Evolutionary conservation across 140 eudicot genomes (phyloP).

Genomic region (Ambrosia hybrid): DNA sequence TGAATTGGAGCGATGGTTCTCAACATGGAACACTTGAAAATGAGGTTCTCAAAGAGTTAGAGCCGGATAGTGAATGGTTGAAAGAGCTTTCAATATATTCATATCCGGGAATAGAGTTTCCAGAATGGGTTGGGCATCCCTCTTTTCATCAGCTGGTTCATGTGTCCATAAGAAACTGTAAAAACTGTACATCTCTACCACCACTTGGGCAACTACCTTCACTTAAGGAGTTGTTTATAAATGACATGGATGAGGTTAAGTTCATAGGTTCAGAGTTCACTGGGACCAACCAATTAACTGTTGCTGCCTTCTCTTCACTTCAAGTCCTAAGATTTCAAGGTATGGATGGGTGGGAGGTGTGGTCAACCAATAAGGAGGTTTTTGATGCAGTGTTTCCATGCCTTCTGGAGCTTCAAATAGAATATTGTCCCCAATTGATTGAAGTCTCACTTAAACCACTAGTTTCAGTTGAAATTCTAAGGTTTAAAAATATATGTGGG

Average conservation of each 20-base stretch:
- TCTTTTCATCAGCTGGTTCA: not conserved
- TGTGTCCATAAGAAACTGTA: not conserved
- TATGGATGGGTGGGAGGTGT: too few relatives aligned
- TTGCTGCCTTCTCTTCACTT: not conserved
- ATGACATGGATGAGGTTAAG: not conserved
- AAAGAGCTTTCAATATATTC: not conserved
- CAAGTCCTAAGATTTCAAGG: too few relatives aligned
- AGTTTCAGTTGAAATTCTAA: too few relatives aligned
- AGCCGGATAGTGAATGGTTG: not conserved
- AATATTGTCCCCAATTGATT: too few relatives aligned
- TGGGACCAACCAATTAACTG: not conserved
- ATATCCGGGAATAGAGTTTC: not conserved
- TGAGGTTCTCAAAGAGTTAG: not conserved
- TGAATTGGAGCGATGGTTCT: not conserved
- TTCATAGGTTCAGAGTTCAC: not conserved
- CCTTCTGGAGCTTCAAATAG: too few relatives aligned
- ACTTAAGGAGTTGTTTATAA: not conserved
- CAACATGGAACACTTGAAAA: not conserved
- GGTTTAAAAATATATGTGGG: too few relatives aligned
- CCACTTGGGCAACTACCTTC: too few relatives aligned
- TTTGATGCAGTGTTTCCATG: too few relatives aligned
- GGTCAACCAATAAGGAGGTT: too few relatives aligned
- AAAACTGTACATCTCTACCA: not conserved
- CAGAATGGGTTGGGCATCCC: not conserved
- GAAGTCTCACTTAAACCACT: too few relatives aligned